Conservation (phyloP, 2,329 filamentous ascomycete species). For the Colletotrichum sp. region DNA sequence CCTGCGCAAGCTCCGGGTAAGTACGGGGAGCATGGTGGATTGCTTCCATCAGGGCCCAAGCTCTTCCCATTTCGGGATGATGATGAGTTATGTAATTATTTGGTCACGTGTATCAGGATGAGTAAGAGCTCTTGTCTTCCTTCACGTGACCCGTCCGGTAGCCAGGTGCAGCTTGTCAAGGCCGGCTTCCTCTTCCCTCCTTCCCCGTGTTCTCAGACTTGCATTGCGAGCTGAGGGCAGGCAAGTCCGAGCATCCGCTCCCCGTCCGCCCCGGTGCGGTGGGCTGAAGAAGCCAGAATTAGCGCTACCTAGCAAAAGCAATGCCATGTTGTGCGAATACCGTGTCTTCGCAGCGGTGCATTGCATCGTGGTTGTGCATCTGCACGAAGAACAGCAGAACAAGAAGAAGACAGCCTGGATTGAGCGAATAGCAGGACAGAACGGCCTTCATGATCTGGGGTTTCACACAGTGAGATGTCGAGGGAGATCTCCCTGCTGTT, state of each 20-base stretch:
- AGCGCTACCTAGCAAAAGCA: background rate
- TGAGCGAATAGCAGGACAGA: background rate
- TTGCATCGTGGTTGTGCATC: background rate
- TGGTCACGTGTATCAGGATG: background rate
- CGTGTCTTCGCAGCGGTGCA: background rate
- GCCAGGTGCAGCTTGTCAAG: background rate
- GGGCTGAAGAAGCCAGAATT: background rate
- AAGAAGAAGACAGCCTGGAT: background rate
- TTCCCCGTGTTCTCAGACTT: background rate
- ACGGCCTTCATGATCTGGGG: background rate
- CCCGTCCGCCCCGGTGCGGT: background rate
- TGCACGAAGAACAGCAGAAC: background rate
- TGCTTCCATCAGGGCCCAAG: background rate
- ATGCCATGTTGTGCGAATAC: background rate
- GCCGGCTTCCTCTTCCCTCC: background rate
- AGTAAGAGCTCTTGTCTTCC: background rate
- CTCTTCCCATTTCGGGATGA: background rate
- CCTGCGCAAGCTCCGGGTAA: background rate
- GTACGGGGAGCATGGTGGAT: background rate
- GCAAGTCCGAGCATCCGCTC: background rate
- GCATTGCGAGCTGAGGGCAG: background rate
- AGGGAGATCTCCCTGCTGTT: background rate
- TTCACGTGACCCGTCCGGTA: background rate
- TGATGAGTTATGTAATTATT: background rate
- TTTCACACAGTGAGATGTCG: background rate